phyloP scores from a whole-genome alignment of 2,329 filamentous ascomycete genomes.

The Fusarium praegraminearum region DNA sequence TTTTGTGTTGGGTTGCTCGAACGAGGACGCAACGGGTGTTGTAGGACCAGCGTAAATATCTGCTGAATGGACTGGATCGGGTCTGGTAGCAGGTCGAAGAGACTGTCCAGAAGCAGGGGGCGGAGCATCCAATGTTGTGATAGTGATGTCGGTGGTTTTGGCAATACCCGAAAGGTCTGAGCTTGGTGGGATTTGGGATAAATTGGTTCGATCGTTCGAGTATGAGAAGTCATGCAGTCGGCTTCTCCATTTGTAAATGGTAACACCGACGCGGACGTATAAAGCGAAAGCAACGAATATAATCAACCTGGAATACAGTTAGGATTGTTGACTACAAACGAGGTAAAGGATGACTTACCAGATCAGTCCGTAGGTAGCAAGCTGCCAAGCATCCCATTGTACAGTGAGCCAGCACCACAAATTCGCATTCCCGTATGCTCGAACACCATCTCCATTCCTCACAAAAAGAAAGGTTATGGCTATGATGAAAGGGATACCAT shows the following conservation, averaged over 20 bases:
- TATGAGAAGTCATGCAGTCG: conserved; percentile 9
- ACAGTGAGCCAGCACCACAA: conserved; percentile 25
- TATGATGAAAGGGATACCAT: conserved; percentile 13
- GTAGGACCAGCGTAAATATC: conserved; percentile 1
- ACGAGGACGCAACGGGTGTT: neutral
- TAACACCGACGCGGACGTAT: conserved; percentile 1
- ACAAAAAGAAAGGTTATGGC: conserved; percentile 4
- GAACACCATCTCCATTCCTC: neutral
- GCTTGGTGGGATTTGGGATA: neutral
- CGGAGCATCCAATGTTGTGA: neutral
- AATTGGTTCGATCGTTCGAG: conserved; percentile 7
- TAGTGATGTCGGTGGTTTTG: conserved; percentile 14
- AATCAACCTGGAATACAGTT: conserved; percentile 5
- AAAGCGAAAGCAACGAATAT: neutral
- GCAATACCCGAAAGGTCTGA: neutral
- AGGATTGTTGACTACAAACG: neutral
- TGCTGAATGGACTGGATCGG: conserved; percentile 11
- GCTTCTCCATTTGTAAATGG: conserved; percentile 18
- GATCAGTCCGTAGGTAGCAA: conserved; percentile 20
- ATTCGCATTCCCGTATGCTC: conserved; percentile 13
- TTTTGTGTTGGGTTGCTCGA: neutral
- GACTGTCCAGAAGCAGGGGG: neutral
- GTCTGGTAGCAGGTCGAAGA: neutral
- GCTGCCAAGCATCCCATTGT: conserved; percentile 25
- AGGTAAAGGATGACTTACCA: conserved; percentile 4